Evolutionary conservation across 2,329 filamentous ascomycete genomes (phyloP).

Genomic region (Penicillium sp.): DNA sequence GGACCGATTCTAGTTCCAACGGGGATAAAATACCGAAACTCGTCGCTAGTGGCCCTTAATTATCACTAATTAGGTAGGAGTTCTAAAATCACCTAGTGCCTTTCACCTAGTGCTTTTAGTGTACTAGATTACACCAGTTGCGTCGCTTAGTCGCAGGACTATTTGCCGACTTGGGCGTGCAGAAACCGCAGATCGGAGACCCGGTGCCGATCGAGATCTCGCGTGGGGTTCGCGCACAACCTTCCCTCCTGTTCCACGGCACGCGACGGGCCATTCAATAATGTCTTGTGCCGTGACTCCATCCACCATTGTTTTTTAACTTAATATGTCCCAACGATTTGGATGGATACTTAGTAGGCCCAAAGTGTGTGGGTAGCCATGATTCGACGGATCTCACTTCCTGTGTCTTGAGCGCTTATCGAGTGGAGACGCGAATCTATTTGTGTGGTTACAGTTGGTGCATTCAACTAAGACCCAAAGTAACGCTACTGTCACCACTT

Average conservation of each 20-base stretch:
- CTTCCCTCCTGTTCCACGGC: constrained; percentile 5
- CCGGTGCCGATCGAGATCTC: constrained; percentile 16
- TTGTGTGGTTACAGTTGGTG: too few relatives aligned
- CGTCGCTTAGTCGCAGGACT: background rate
- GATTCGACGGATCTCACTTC: constrained; percentile 1
- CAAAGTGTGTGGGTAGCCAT: background rate
- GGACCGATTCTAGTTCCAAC: background rate
- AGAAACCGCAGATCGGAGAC: constrained; percentile 11
- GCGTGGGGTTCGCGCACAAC: constrained; percentile 9
- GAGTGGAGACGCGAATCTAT: constrained; percentile 2
- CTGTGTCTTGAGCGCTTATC: constrained; percentile 9
- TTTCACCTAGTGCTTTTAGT: background rate
- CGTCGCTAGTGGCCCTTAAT: background rate
- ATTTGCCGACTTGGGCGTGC: constrained; percentile 3
- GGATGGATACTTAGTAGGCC: background rate
- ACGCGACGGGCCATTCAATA: constrained; percentile 1
- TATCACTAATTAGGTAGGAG: background rate
- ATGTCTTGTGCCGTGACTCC: background rate
- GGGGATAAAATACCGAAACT: background rate
- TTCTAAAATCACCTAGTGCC: background rate
- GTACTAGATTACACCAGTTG: background rate
- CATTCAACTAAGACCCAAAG: too few relatives aligned
- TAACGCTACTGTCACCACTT: too few relatives aligned
- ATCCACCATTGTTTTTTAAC: background rate
- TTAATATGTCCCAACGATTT: background rate